Conservation (phyloP, 345 rosid genomes). For the Brassica cretica region DNA sequence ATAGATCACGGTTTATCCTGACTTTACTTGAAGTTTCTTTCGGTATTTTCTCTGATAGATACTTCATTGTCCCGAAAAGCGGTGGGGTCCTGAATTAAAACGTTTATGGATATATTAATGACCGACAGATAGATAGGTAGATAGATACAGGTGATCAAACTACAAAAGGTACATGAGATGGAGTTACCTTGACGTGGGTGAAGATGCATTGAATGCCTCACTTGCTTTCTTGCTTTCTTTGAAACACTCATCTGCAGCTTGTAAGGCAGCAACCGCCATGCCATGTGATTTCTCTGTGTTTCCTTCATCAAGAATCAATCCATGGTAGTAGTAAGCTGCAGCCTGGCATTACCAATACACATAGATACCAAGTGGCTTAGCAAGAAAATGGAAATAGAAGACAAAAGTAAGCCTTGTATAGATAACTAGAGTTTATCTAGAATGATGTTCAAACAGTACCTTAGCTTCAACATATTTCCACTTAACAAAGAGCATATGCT, state of each 20-base stretch:
- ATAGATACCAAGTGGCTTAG: slow-evolving; percentile 21
- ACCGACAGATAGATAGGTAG: not conserved
- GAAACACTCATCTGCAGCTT: slow-evolving; percentile 89
- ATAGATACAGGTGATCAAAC: not conserved
- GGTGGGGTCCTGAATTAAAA: slow-evolving; percentile 72
- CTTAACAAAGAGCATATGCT: slow-evolving; percentile 76
- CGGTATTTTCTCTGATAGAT: slow-evolving; percentile 85
- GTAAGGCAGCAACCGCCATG: slow-evolving; percentile 95
- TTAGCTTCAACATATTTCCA: slow-evolving; percentile 93
- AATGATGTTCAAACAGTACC: slow-evolving; percentile 48
- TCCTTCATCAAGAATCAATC: slow-evolving; percentile 94
- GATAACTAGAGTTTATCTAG: slow-evolving; percentile 8
- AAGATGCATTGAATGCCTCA: slow-evolving; percentile 65
- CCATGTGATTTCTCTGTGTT: slow-evolving; percentile 95
- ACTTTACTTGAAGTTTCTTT: slow-evolving; percentile 93
- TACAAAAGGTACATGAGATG: not conserved
- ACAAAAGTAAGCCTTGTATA: not conserved
- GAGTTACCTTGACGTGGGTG: slow-evolving; percentile 85
- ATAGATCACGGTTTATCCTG: slow-evolving; percentile 89
- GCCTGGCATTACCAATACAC: slow-evolving; percentile 46
- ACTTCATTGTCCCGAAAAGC: slow-evolving; percentile 86
- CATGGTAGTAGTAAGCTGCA: slow-evolving; percentile 98
- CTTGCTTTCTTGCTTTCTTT: slow-evolving; percentile 84
- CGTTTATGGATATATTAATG: slow-evolving; percentile 13
- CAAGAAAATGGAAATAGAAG: not conserved